Base-by-base conservation (phyloP, 331 rosid genomes). In the Cydonia oblonga region DNA sequence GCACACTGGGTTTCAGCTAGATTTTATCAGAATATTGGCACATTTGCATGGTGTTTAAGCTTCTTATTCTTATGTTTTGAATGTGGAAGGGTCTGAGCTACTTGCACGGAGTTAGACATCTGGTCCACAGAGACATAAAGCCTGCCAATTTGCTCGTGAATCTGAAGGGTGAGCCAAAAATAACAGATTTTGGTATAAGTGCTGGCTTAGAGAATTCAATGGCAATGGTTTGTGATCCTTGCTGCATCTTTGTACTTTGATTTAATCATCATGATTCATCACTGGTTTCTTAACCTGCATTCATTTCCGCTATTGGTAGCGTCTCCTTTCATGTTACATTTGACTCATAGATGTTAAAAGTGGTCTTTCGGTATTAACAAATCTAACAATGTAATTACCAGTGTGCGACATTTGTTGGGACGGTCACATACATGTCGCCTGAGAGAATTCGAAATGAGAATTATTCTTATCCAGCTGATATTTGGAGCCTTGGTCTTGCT, bases 401-500 rank as follows among this genome's bases (percentile, higher is more conserved):
- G 98, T 93, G 96, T 81, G 98, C 98, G 56, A 93, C 97, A 19
- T 93, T 91, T 69, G 97, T 93, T 76, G 98, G 98, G 74, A 93
- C 97, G 23, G 97, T 93, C 53, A 93, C 96, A 2, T 93, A 89
- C 81, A 93, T 93, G 97, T 93, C 96, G 12, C 97, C 98, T 8
- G 98, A 93, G 89, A 76, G 98, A 69, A 93, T 93, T 78, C 86
- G 96, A 76, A 93, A 93, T 33, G 92, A 91, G 73, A 93, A 79
- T 81, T 93, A 93, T 85, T 93, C 98, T 35, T 93, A 89, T 83
- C 98, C 97, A 9, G 98, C 98, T 77, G 96, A 93, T 82, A 91
- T 91, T 75, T 93, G 98, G 98, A 93, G 98, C 85, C 88, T 93
- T 60, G 98, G 97, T 61, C 98, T 93, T 77, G 96, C 97, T n/a